phyloP scores from a whole-genome alignment of 305 asterid species.

The Fraxinus greggii region DNA sequence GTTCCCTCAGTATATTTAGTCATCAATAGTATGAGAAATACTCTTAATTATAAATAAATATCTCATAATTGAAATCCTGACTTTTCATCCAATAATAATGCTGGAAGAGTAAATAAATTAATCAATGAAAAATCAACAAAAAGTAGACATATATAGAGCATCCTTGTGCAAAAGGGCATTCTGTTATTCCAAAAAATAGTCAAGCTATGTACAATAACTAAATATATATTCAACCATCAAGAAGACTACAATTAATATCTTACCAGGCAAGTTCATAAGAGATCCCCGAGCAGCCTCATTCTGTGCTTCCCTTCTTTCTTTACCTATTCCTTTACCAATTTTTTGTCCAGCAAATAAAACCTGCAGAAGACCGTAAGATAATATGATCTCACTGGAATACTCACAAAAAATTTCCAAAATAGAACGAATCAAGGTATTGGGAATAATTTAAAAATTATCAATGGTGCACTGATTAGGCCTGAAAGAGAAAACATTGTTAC shows the following conservation, averaged over 20 bases:
- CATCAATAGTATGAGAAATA: neutral
- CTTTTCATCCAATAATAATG: neutral
- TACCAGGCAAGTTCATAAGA: constrained; percentile 82
- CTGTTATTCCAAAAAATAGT: constrained; percentile 10
- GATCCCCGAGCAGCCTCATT: constrained; percentile 76
- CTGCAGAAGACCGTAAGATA: constrained; percentile 43
- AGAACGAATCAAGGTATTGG: constrained; percentile 9
- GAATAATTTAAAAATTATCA: constrained; percentile 7
- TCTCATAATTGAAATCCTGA: neutral
- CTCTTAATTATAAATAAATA: neutral
- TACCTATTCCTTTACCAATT: constrained; percentile 77
- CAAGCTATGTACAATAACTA: neutral
- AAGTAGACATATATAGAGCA: neutral
- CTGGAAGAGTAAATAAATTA: neutral
- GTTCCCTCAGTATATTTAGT: neutral
- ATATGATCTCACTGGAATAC: constrained; percentile 9
- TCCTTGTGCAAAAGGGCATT: constrained; percentile 7
- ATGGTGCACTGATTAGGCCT: neutral
- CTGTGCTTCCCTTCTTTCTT: constrained; percentile 89
- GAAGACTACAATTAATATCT: constrained; percentile 26
- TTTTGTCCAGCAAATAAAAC: constrained; percentile 83
- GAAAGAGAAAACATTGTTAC: neutral
- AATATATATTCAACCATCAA: constrained; percentile 19
- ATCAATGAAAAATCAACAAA: neutral
- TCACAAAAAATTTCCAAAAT: constrained; percentile 3